Percentiles rank a stretch among this genome's conserved stretches.
Conservation (phyloP, 1,139 yeast species). For the Kodamaea sp. region DNA sequence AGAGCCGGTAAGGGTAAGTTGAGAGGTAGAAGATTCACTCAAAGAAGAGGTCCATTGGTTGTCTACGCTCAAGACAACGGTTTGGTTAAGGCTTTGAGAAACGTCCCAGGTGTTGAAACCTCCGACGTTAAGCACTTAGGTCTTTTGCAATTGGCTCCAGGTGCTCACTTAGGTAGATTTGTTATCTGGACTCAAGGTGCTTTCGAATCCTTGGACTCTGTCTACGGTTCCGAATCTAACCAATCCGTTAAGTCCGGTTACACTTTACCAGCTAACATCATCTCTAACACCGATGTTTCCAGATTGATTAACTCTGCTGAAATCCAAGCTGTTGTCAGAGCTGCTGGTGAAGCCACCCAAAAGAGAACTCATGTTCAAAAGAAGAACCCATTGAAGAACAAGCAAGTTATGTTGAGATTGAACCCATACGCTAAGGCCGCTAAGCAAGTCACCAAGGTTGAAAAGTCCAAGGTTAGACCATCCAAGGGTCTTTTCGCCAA, state of each 20-base stretch:
- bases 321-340: slow-evolving; percentile 95
- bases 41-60: slow-evolving; percentile 99
- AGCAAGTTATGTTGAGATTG: slow-evolving; percentile 95
- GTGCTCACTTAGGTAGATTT: slow-evolving; percentile 99
- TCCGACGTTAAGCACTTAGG: slow-evolving; percentile 89
- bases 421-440: slow-evolving; percentile 99
- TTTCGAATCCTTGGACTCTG: slow-evolving; percentile 91
- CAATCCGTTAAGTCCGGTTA: slow-evolving; percentile 84
- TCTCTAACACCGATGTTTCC: slow-evolving; percentile 93
- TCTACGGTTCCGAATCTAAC: slow-evolving; percentile 93
- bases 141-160: slow-evolving; percentile 99
- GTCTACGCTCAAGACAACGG: slow-evolving; percentile 98
- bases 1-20: slow-evolving; percentile 99
- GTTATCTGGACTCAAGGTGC: slow-evolving; percentile 99
- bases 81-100: slow-evolving; percentile 97
- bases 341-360: slow-evolving; percentile 92
- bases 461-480: slow-evolving; percentile 58
- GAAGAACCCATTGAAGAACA: slow-evolving; percentile 99
- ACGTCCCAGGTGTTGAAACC: slow-evolving; percentile 99
- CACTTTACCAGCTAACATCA: slow-evolving; percentile 91
- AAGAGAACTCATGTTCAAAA: slow-evolving; percentile 94
- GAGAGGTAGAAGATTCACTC: slow-evolving; percentile 99
- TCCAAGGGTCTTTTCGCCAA: slow-evolving; percentile 69
- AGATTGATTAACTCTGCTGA: slow-evolving; percentile 99
- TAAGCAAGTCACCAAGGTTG: slow-evolving; percentile 87